Evolutionary conservation across 2,329 filamentous ascomycete genomes (phyloP), one percentile per base, ranked within the genome.

Genomic region (Colletotrichum gigasporum): DNA sequence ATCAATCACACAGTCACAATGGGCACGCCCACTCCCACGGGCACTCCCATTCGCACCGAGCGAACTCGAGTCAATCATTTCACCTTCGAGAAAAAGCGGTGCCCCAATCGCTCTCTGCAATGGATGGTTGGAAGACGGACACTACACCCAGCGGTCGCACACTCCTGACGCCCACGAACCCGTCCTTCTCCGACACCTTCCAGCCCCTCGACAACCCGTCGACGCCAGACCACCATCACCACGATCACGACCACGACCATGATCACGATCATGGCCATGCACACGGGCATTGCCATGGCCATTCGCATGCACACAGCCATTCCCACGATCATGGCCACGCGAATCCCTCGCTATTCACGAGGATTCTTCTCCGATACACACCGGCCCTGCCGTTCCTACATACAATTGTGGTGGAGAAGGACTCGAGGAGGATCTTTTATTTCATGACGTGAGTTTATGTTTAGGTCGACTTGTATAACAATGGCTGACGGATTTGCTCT

Each of bases 391-490:
- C 95, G 0, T 83, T 98, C 32, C 72, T 97, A 16, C 90, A 97
- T 73, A 91, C 93, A 55, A 93, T 99, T 63, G 80, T 99, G 71
- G 88, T 90, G 12, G 95, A 98, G 73, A 94, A 93, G 71, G 95
- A 99, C 75, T 98, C 95, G 14, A 87, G 96, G 63, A 88, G 95
- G 44, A 98, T 99, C 68, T 96, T 97, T 70, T 99, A 99, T 78
- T 99, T 98, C 71, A 97, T 97, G 88, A 87, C 85, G 92, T 96
- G 82, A 73, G 90, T 76, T 18, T 2, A 22, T 39, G 11, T 7
- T 41, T 47, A 58, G 18, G 6, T 18, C 14, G 5, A 11, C 18
- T 63, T 8, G 41, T 48, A 60, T 11, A n/a, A n/a, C 56, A 18
- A 35, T 14, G 5, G 60, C 72, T 61, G 24, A 69, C 53, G n/a